Base-by-base conservation (phyloP, 257 asterid genomes). In the Marsdenia floribunda region DNA sequence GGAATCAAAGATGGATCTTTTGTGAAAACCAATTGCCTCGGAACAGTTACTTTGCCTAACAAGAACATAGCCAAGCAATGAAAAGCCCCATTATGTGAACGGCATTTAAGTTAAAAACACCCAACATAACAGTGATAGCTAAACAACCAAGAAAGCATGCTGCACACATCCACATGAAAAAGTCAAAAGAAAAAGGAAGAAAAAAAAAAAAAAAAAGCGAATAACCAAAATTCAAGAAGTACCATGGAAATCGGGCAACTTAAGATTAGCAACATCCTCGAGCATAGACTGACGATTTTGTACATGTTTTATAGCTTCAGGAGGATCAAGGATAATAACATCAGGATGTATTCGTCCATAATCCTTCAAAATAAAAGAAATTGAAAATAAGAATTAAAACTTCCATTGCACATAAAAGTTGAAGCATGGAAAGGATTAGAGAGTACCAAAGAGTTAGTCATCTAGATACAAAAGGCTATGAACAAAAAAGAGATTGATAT, bases 261-360 rank as follows among this genome's bases (percentile, higher is more conserved):
- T 86, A 69, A 94, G 89, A 80, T 89, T 90, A 19, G 91, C 89
- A 78, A 92, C 98, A 75, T 90, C 93, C 81, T 89, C 91, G 73
- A 94, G 97, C 99, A 92, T 94, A 83, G 92, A 94, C 68, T 90
- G 97, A 21, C 99, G 97, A 74, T 84, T 89, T 73, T 87, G 84
- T n/a, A 94, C 89, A 54, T 89, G 91, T 67, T 89, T 86, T 74
- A 94, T 94, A 73, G 99, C 96, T 83, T 88, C 88, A 15, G 99
- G 99, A 77, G 97, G 99, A 80, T 94, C 99, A 67, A 94, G 93
- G 78, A 94, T 91, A 66, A 89, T 89, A 50, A 92, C 96, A 79
- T 90, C 89, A 1, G 97, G 97, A 87, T 92, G 96, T 53, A 85
- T 82, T 50, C 84, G 76, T 78, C 92, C 78, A 80, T 89, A 94